Conservation (phyloP, 1,284 basidiomycete species). For the Erythrobasidium hasegawianum region DNA sequence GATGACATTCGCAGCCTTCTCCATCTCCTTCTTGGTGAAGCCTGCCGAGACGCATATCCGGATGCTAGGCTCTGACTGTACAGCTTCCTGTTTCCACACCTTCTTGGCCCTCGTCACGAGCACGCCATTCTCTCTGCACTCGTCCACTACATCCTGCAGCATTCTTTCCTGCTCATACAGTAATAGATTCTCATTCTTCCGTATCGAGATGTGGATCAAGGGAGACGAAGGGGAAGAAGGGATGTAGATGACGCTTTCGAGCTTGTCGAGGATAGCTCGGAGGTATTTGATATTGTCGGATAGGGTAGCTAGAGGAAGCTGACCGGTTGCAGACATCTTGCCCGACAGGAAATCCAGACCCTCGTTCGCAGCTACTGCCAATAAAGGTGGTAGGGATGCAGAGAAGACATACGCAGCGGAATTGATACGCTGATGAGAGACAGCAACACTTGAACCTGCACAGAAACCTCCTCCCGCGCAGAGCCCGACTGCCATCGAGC, state of each 20-base stretch:
- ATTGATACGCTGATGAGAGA: constrained; percentile 96
- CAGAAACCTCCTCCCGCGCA: constrained; percentile 90
- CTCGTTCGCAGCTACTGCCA: constrained; percentile 80
- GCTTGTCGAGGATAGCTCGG: constrained; percentile 68
- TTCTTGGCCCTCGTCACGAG: constrained; percentile 76
- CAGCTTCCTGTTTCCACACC: constrained; percentile 71
- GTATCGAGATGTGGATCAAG: constrained; percentile 78
- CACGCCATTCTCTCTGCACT: constrained; percentile 58
- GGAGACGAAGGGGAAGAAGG: constrained; percentile 80
- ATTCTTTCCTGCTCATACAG: constrained; percentile 69
- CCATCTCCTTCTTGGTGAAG: constrained; percentile 80
- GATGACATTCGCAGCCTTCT: constrained; percentile 65
- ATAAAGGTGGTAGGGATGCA: constrained; percentile 84
- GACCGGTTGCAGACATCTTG: constrained; percentile 37
- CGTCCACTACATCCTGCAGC: constrained; percentile 81
- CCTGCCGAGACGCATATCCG: constrained; percentile 74
- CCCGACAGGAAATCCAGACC: constrained; percentile 68
- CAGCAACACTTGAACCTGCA: constrained; percentile 76
- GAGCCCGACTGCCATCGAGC: constrained; percentile 81
- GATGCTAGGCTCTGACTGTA: constrained; percentile 80
- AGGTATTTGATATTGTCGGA: constrained; percentile 76
- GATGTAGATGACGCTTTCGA: constrained; percentile 73
- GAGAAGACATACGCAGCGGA: constrained; percentile 94
- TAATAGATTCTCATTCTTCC: constrained; percentile 46
- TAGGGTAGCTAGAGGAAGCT: constrained; percentile 57